Conservation (phyloP, 1,139 yeast genomes). For the Kluyveromyces sp. region DNA sequence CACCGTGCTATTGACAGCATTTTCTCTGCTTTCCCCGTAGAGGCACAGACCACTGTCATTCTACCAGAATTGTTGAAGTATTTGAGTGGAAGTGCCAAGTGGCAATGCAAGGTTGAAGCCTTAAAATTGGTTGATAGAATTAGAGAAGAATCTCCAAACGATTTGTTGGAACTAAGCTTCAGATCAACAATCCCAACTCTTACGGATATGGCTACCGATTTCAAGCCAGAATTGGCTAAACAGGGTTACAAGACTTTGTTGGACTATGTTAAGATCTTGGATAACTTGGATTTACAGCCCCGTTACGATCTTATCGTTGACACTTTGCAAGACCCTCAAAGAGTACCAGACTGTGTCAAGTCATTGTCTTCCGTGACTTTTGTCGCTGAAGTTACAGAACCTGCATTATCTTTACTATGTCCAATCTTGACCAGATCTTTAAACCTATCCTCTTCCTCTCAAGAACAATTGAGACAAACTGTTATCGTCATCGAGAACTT, state of each 20-base stretch:
- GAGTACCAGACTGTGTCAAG: conserved; percentile 84
- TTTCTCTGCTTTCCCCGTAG: conserved; percentile 64
- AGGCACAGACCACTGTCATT: conserved; percentile 66
- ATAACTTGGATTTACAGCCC: conserved; percentile 84
- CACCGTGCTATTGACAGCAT: conserved; percentile 60
- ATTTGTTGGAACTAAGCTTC: conserved; percentile 74
- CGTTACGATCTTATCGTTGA: conserved; percentile 79
- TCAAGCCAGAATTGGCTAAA: conserved; percentile 91
- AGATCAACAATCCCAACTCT: conserved; percentile 73
- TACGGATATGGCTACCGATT: conserved; percentile 86
- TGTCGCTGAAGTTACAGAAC: conserved; percentile 97
- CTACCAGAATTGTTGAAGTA: conserved; percentile 55
- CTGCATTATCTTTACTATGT: conserved; percentile 80
- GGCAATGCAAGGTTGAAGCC: conserved; percentile 87
- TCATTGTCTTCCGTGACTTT: conserved; percentile 89
- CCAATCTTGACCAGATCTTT: conserved; percentile 90
- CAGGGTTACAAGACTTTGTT: conserved; percentile 68
- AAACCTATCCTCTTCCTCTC: conserved; percentile 76
- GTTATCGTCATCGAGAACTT: conserved; percentile 93
- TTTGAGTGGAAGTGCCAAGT: conserved; percentile 75
- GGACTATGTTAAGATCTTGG: conserved; percentile 71
- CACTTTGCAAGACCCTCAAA: conserved; percentile 82
- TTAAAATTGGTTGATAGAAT: conserved; percentile 64
- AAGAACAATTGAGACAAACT: conserved; percentile 93
- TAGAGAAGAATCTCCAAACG: conserved; percentile 75